Base-by-base conservation (phyloP, 179 eudicot genomes). In the Heliamphora pulchella region DNA sequence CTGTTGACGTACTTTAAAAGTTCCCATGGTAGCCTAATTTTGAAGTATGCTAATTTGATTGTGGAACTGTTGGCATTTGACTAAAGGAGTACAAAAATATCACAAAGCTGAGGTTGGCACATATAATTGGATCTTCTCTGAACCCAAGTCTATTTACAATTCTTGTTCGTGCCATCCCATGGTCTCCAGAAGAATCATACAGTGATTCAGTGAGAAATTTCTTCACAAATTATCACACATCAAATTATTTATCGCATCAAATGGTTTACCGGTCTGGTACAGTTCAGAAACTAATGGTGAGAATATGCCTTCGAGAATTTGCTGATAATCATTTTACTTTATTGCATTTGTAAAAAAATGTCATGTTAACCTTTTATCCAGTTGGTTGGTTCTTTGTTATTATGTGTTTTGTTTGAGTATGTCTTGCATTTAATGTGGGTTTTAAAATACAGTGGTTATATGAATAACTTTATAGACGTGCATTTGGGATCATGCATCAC, bases 121-220 rank as follows among this genome's bases (percentile, higher is more conserved):
- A 91, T 78, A 83, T 95, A 59, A 82, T 82, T 79, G 83, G 83
- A 83, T 85, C 91, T 76, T 81, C 83, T 80, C 76, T 71, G 78
- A 82, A 86, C 20, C 87, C 92, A 77, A 87, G 95, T 84, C 90
- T 83, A 72, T 95, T 95, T 80, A 89, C 95, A 51, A 91, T 95
- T 87, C 85, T 95, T 80, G 97, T 95, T 83, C 97, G 98, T 69
- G 93, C 88, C 76, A 89, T 95, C 78, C 98, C 98, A 43, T 84
- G 93, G 91, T 89, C 89, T 74, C 65, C 81, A 22, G 90, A 94
- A 80, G 94, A 89, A 82, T 84, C 92, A 54, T 93, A 92, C 69
- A 86, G 90, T 78, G 86, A 85, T 66, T 47, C 86, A 41, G 79
- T 93, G 77, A 86, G 77, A 78, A 93, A 86, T 8, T 92, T 87